A percentile compares a stretch with the other conserved stretches of the same genome.
Conservation (phyloP, 306 rosid species). For the Oxytropis ochrocephala region DNA sequence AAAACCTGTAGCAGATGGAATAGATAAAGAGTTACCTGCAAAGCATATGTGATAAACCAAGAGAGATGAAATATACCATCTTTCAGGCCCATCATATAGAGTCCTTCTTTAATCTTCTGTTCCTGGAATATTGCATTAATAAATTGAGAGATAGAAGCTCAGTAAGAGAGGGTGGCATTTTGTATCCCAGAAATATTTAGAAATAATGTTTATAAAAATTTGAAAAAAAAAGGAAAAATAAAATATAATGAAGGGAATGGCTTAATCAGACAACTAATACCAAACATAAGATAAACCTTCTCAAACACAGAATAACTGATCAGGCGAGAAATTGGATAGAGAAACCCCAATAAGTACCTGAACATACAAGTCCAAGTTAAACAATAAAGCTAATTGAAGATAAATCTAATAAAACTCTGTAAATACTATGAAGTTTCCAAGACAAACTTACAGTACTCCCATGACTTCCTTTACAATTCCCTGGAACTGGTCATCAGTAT, state of each 20-base stretch:
- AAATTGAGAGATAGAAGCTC: constrained; percentile 22
- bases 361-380: constrained; percentile 29
- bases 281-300: constrained; percentile 51
- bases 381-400: constrained; percentile 18
- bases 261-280: constrained; percentile 23
- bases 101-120: constrained; percentile 91
- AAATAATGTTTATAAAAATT: background rate
- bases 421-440: constrained; percentile 11
- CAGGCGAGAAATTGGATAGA: constrained; percentile 83
- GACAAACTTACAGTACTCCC: constrained; percentile 75
- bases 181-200: background rate
- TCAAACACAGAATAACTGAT: constrained; percentile 86
- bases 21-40: constrained; percentile 53
- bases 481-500: constrained; percentile 96
- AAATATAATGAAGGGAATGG: background rate
- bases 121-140: constrained; percentile 52
- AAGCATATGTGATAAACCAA: constrained; percentile 84
- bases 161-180: background rate
- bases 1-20: constrained; percentile 1
- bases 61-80: constrained; percentile 87
- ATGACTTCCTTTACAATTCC: constrained; percentile 77
- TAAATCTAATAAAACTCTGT: constrained; percentile 10
- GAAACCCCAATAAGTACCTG: constrained; percentile 96
- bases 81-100: constrained; percentile 96
- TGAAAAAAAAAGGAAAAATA: background rate